Conservation (phyloP, 345 rosid genomes). For the Atalantia buxifolia region DNA sequence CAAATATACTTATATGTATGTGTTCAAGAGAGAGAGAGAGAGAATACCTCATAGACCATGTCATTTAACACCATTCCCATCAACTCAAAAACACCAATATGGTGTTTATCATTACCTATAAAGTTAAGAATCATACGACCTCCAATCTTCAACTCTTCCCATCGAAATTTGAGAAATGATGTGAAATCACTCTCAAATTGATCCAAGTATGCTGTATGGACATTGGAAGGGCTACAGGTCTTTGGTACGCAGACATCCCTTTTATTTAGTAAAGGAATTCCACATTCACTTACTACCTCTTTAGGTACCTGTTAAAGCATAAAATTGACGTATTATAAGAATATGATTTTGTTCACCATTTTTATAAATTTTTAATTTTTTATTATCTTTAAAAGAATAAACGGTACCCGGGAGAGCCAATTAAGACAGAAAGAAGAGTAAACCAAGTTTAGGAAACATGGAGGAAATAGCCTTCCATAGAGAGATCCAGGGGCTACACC, state of each 20-base stretch:
- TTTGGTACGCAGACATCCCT: not conserved
- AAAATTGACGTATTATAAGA: not conserved
- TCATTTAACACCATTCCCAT: not conserved
- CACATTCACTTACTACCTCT: not conserved
- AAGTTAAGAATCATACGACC: not conserved
- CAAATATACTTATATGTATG: no score
- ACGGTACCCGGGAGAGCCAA: slow-evolving; percentile 12
- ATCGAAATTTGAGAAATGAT: not conserved
- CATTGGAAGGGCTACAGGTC: not conserved
- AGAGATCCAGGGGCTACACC: slow-evolving; percentile 19
- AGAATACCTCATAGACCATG: slow-evolving; percentile 1
- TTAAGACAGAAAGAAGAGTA: slow-evolving; percentile 24
- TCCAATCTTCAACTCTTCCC: not conserved
- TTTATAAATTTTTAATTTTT: no score
- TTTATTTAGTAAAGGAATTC: not conserved
- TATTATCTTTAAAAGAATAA: no score
- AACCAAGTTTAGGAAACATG: slow-evolving; percentile 16
- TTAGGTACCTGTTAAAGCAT: not conserved
- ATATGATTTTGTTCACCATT: not conserved
- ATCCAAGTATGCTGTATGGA: not conserved
- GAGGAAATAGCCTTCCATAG: slow-evolving; percentile 23
- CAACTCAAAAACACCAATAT: not conserved
- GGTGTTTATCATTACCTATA: not conserved
- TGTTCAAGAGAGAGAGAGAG: not conserved
- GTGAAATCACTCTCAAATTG: not conserved